phyloP scores from a whole-genome alignment of 2,329 filamentous ascomycete genomes.

The Venturia carpophila region DNA sequence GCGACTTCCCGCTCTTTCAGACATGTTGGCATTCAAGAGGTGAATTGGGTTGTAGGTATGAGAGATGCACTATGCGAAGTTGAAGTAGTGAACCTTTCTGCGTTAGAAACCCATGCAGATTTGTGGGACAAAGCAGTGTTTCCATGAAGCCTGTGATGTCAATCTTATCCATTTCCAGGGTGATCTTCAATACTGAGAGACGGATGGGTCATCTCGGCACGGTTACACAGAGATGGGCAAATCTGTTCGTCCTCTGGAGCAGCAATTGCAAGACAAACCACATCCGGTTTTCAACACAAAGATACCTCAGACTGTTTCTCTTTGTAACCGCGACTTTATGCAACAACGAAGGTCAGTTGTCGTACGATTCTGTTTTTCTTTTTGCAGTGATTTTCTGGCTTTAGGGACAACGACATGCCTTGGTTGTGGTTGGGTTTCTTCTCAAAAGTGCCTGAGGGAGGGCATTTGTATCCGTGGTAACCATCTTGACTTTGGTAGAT shows the following conservation, averaged over 20 bases:
- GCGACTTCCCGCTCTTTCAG: not conserved
- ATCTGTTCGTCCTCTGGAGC: not conserved
- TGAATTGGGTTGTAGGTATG: not conserved
- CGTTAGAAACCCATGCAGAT: not conserved
- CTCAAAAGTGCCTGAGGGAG: not conserved
- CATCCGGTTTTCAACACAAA: not conserved
- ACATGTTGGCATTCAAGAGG: not conserved
- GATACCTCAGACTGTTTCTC: not conserved
- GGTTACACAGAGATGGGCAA: not conserved
- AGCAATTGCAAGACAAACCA: not conserved
- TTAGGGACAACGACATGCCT: not conserved
- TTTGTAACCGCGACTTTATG: slow-evolving; percentile 21
- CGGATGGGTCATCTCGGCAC: not conserved
- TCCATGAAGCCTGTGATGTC: not conserved
- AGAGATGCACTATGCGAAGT: not conserved
- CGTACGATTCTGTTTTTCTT: too few species aligned
- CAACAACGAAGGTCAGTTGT: too few species aligned
- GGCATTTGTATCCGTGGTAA: not conserved
- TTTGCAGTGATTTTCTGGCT: too few species aligned
- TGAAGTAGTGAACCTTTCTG: not conserved
- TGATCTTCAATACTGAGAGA: not conserved
- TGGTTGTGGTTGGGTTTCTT: not conserved
- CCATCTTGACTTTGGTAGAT: not conserved
- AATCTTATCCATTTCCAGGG: not conserved
- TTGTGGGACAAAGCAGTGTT: not conserved